phyloP scores from a whole-genome alignment of 2,329 filamentous ascomycete genomes.

The Aureobasidium mangrovei region DNA sequence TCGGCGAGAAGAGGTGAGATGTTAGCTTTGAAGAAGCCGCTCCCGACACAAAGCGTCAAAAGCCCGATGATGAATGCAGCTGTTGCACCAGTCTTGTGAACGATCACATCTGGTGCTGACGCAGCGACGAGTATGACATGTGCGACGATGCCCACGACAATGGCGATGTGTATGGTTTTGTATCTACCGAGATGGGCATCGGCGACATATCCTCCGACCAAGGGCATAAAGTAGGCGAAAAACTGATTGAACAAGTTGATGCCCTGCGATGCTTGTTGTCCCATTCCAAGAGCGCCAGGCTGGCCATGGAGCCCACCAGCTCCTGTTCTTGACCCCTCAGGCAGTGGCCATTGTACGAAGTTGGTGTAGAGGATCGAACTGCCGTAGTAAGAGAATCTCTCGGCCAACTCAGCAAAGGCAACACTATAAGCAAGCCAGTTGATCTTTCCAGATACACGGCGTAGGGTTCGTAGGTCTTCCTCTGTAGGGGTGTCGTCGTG shows the following conservation, averaged over 20 bases:
- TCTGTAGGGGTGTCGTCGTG: constrained; percentile 32
- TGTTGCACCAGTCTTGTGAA: constrained; percentile 26
- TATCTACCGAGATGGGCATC: constrained; percentile 36
- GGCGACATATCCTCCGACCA: constrained; percentile 33
- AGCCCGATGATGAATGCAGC: constrained; percentile 35
- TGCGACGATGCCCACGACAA: constrained; percentile 32
- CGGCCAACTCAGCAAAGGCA: constrained; percentile 51
- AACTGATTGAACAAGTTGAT: constrained; percentile 48
- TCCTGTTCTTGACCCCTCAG: constrained; percentile 23
- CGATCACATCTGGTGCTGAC: constrained; percentile 21
- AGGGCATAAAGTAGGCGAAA: constrained; percentile 30
- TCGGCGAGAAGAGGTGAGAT: constrained; percentile 45
- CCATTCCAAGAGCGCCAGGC: constrained; percentile 51
- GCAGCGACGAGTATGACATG: constrained; percentile 27
- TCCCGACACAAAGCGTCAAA: constrained; percentile 31
- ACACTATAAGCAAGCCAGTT: constrained; percentile 47
- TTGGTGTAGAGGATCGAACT: constrained; percentile 35
- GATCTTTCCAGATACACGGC: constrained; percentile 43
- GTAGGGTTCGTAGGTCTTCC: constrained; percentile 38
- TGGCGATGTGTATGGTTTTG: constrained; percentile 31
- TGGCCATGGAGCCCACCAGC: constrained; percentile 23
- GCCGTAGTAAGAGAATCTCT: constrained; percentile 54
- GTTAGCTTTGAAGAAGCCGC: constrained; percentile 64
- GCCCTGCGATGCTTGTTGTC: constrained; percentile 44
- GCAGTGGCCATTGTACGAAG: constrained; percentile 23